A percentile compares a stretch with the other conserved stretches of the same genome.
These are phyloP conservation scores for Globisporangium alternatum DNA, from an alignment of 352 stramenopile genomes.

Conservation along the genomic window DNA sequence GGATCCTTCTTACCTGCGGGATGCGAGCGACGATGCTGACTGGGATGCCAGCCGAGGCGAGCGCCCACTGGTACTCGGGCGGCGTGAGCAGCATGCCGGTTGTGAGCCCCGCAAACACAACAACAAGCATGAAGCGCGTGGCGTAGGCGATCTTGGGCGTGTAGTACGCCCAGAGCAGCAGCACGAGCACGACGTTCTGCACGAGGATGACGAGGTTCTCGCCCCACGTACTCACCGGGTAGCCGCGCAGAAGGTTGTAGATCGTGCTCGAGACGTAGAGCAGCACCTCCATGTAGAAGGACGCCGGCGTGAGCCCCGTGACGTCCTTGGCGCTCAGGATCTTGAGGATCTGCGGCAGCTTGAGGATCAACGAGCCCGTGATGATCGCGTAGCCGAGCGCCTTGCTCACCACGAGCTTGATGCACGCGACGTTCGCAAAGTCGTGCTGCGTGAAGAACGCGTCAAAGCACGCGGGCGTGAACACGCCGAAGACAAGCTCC, in stretches of 20 bases:
- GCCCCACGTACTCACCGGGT: constrained; percentile 84
- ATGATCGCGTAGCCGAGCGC: constrained; percentile 87
- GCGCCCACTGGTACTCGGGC: constrained; percentile 67
- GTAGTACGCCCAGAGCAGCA: constrained; percentile 76
- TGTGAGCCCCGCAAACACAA: constrained; percentile 48
- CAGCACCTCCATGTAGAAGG: constrained; percentile 89
- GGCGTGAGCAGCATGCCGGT: constrained; percentile 62
- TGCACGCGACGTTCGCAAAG: constrained; percentile 77
- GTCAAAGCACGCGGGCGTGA: constrained; percentile 78
- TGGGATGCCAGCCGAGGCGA: constrained; percentile 71
- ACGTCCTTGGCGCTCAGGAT: constrained; percentile 78
- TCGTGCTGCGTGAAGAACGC: constrained; percentile 78
- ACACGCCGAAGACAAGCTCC: constrained; percentile 66
- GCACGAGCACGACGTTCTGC: constrained; percentile 82
- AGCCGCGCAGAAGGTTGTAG: constrained; percentile 84
- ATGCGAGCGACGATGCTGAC: constrained; percentile 80
- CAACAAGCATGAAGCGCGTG: constrained; percentile 42
- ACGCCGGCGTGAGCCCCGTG: constrained; percentile 77
- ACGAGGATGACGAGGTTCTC: constrained; percentile 85
- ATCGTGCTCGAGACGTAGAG: constrained; percentile 78
- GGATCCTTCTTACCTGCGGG: constrained; percentile 49
- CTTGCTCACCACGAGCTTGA: constrained; percentile 86
- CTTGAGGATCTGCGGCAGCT: constrained; percentile 89
- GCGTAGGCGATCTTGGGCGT: constrained; percentile 48
- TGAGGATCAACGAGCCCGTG: constrained; percentile 79